Evolutionary conservation across 2,329 filamentous ascomycete species (phyloP), one percentile per base, ranked within the genome.

Genomic region (Blastomyces parvus): DNA sequence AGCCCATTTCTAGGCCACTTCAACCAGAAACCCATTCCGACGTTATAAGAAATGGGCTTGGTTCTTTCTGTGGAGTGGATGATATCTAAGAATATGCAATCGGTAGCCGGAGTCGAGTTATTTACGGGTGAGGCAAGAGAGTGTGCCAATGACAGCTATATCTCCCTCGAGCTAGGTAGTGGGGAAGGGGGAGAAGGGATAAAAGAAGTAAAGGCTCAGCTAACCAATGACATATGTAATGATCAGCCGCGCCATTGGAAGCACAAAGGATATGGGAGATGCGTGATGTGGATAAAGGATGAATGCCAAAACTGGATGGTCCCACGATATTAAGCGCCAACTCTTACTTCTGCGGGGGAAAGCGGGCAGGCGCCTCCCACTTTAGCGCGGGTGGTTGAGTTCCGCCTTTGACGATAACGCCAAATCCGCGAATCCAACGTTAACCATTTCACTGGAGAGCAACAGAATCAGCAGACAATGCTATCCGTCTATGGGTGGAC

Each of bases 1-100:
- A 42, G 36, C 48, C 60, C 27, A 44, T 53, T 63, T 57, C 50
- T 19, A 33, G 46, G 53, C 50, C 27, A 25, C 50, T 57, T 64
- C 17, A 59, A 48, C 17, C 40, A 30, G 36, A 42, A 53, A 38
- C n/a, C 59, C 46, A 61, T 53, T 13, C n/a, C 44, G 46, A 14
- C 59, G 59, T 25, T 52, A n/a, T 53, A 53, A 30, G 36, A 22
- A 33, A n/a, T 25, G 25, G 36, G 8, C n/a, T 25, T 38, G 25
- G 11, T 2, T 17, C 14, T 6, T 8, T 50, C 8, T 42, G 7
- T 19, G 27, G 17, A n/a, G 17, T 42, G 38, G 56, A 22, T 8
- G n/a, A 25, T 30, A n/a, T 14, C 42, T 44, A 59, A 59, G 14
- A 59, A 57, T 38, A 36, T 38, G 36, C 42, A 40, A 40, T 56